Evolutionary conservation across 345 rosid species (phyloP).

Genomic region (Streptanthus diversifolius): DNA sequence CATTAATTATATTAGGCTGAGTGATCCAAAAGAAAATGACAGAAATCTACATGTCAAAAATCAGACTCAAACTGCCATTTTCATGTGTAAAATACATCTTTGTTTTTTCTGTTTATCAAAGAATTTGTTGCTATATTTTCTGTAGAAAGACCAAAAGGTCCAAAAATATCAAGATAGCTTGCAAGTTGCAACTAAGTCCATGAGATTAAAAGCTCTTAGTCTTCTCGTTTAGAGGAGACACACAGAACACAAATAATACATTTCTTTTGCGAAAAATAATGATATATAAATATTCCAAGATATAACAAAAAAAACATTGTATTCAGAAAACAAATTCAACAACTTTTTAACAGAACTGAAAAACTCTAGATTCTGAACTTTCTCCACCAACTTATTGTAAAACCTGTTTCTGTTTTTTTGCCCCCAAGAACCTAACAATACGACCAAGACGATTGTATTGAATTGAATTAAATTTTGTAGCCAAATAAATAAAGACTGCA

Average conservation of each 20-base stretch:
- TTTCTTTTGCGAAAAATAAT: neutral
- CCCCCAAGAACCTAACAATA: conserved; percentile 9
- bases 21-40: conserved; percentile 9
- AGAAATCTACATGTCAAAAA: conserved; percentile 8
- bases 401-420: conserved; percentile 12
- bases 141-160: neutral
- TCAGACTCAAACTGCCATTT: conserved; percentile 24
- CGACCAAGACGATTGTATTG: conserved; percentile 24
- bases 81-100: conserved; percentile 10
- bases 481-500: conserved; percentile 20
- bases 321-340: conserved; percentile 4
- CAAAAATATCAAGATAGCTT: too few relatives aligned
- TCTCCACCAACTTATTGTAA: conserved; percentile 23
- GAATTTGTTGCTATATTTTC: neutral
- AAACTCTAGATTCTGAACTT: neutral
- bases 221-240: too few relatives aligned
- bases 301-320: neutral
- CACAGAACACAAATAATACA: too few relatives aligned
- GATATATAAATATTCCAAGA: neutral
- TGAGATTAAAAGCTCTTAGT: too few relatives aligned
- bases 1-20: neutral
- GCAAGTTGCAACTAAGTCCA: too few relatives aligned
- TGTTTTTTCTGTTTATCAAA: neutral
- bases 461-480: conserved; percentile 17
- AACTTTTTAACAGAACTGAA: neutral